These are phyloP conservation scores for Quercus wislizeni DNA, from an alignment of 306 rosid species.

Conservation along the genomic window DNA sequence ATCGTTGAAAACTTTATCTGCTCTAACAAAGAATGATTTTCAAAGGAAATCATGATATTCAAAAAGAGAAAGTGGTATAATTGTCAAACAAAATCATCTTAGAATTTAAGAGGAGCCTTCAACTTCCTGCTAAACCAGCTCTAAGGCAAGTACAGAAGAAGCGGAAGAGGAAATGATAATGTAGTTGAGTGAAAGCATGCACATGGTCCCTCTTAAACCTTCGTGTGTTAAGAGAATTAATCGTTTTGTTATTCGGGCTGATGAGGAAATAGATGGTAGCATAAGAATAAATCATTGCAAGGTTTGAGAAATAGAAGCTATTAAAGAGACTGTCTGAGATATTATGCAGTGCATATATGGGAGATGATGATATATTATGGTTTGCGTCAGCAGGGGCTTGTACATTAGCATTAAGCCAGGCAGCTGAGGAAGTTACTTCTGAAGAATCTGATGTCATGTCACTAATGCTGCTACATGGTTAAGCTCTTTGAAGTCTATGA, in stretches of 20 bases:
- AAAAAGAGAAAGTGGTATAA: constrained; percentile 27
- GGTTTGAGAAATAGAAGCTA: constrained; percentile 43
- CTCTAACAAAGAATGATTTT: neutral
- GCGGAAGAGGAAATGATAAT: constrained; percentile 35
- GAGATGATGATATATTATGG: constrained; percentile 40
- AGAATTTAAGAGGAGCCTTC: constrained; percentile 42
- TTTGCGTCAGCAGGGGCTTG: neutral
- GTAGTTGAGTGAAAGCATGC: constrained; percentile 23
- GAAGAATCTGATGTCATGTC: constrained; percentile 13
- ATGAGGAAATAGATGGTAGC: constrained; percentile 37
- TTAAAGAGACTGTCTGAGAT: constrained; percentile 7
- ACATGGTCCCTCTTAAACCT: constrained; percentile 64
- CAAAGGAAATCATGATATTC: constrained; percentile 28
- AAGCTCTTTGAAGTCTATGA: no score
- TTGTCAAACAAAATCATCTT: constrained; percentile 19
- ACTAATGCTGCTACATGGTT: no score
- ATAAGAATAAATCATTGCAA: constrained; percentile 47
- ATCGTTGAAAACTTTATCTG: no score
- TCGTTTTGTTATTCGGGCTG: constrained; percentile 87
- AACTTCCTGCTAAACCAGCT: constrained; percentile 34
- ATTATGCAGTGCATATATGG: constrained; percentile 5
- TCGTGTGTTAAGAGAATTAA: constrained; percentile 41
- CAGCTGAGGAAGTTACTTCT: constrained; percentile 69
- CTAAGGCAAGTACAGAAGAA: constrained; percentile 19
- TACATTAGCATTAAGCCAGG: constrained; percentile 62